Base-by-base conservation (phyloP, 352 stramenopile genomes). In the Phytopythium vexans region DNA sequence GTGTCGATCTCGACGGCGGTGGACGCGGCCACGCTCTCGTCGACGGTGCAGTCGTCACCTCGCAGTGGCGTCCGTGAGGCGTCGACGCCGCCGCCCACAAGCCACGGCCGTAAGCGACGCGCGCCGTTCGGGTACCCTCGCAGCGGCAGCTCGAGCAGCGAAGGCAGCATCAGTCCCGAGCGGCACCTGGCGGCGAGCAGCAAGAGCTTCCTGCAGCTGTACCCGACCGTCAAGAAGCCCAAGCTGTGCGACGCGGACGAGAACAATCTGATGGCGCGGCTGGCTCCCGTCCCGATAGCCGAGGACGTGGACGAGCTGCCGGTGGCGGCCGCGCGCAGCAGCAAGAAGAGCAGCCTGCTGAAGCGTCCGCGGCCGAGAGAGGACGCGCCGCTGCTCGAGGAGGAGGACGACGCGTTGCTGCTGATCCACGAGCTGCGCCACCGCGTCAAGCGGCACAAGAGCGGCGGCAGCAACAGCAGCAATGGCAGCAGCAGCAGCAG, bases 1-100 rank as follows among this genome's bases (percentile, higher is more conserved):
- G 80, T 91, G 8, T 82, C 78, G 4, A 94, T 94, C 34, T 94
- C 83, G 4, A 69, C 77, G 1, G 53, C 56, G 2, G 21, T 41
- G 12, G 36, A 33, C 10, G 4, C n/a, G 49, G 41, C 31, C 12
- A 32, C 27, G 12, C 9, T 6, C 8, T 27, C 41, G 21, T 27
- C 21, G 9, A 40, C 6, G 14, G 5, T 31, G 39, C 8, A n/a
- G 11, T n/a, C 8, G 8, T 15, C 6, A 43, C 12, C 39, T 43
- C 39, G 21, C 21, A 2, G 21, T 27, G n/a, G n/a, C n/a, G 21
- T 27, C 21, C 21, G 21, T 27, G 21, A 27, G 21, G 44, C 44
- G 34, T 50, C 44, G 14, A 50, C 44, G 16, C 44, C 44, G 1
- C 44, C 44, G 31, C 11, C 44, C 9, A 14, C 41, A 6, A 50